phyloP scores from a whole-genome alignment of 2,329 filamentous ascomycete species.

The Aspergillus versicolor region DNA sequence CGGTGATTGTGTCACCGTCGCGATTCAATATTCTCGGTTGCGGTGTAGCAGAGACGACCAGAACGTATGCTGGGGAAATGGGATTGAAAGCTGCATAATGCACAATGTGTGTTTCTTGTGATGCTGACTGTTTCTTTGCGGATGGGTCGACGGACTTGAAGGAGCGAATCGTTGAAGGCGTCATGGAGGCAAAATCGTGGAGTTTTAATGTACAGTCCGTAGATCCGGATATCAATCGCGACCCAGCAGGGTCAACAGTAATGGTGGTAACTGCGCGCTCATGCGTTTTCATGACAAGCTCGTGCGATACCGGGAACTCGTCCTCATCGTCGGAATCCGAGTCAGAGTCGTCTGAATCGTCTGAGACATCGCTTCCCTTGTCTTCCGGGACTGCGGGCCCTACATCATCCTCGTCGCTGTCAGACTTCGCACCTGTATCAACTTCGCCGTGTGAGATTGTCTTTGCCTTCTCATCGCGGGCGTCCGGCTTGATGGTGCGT shows the following conservation, averaged over 20 bases:
- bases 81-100: constrained; percentile 86
- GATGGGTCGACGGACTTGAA: constrained; percentile 92
- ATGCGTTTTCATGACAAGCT: constrained; percentile 89
- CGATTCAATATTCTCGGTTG: constrained; percentile 87
- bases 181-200: constrained; percentile 95
- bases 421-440: constrained; percentile 16
- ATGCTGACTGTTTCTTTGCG: constrained; percentile 67
- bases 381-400: constrained; percentile 20
- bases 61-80: constrained; percentile 72
- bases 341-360: constrained; percentile 40
- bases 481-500: constrained; percentile 46
- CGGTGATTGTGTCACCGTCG: constrained; percentile 80
- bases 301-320: constrained; percentile 88
- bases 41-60: constrained; percentile 84
- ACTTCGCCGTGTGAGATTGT: constrained; percentile 25
- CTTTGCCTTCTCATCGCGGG: constrained; percentile 25
- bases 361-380: constrained; percentile 17
- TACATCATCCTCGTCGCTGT: constrained; percentile 20
- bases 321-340: constrained; percentile 72
- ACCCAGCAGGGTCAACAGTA: constrained; percentile 80
- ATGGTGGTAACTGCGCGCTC: constrained; percentile 81
- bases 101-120: constrained; percentile 81
- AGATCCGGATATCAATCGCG: constrained; percentile 83
- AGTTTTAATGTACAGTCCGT: constrained; percentile 89
- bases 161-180: constrained; percentile 85